Evolutionary conservation across 2,329 filamentous ascomycete species (phyloP).

Genomic region (Pyrenophora tritici-repentis): DNA sequence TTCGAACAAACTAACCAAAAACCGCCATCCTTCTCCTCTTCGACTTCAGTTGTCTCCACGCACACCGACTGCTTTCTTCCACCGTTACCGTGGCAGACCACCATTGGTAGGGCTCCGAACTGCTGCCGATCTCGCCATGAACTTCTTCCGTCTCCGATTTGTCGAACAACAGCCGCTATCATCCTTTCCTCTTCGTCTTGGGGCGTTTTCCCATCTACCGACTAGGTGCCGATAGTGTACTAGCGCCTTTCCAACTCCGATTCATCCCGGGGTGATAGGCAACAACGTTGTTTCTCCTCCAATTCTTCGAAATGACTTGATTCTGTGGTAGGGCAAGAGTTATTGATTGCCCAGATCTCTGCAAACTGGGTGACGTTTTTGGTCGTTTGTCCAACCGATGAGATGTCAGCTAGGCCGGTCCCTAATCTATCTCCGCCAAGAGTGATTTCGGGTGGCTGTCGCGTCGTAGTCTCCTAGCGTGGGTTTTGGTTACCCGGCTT

Average conservation of each 20-base stretch:
- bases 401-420: background rate
- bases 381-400: background rate
- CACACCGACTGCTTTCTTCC: background rate
- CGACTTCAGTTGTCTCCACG: background rate
- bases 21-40: background rate
- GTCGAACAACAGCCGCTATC: background rate
- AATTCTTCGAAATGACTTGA: background rate
- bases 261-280: background rate
- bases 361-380: slow-evolving; percentile 2
- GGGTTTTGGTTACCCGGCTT: background rate
- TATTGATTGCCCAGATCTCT: slow-evolving; percentile 2
- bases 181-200: background rate
- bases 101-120: no score
- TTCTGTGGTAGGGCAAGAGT: background rate
- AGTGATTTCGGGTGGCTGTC: background rate
- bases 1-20: background rate
- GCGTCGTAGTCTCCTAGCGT: background rate
- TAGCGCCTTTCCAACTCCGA: background rate
- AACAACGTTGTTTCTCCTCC: no score
- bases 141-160: background rate
- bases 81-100: no score
- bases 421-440: slow-evolving; percentile 1
- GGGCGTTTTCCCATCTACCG: background rate
- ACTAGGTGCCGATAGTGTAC: background rate
- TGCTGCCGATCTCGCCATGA: background rate